Base-by-base conservation (phyloP, 768 basidiomycete genomes). In the Clitopilus hobsonii region DNA sequence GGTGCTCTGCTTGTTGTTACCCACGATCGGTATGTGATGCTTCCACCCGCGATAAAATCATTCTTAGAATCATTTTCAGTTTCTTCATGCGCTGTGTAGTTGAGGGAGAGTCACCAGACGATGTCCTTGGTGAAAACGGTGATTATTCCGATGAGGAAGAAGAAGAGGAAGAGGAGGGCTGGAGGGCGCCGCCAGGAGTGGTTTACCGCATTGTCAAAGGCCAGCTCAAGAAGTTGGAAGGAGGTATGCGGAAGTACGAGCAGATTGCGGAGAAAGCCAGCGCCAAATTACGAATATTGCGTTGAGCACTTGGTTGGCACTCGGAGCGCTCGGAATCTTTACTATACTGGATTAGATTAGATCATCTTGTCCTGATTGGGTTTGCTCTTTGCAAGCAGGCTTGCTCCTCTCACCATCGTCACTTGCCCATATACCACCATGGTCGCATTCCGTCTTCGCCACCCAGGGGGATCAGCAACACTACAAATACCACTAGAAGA, bases 391-490 rank as follows among this genome's bases (percentile, higher is more conserved):
- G n/a, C n/a, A n/a, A n/a, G n/a, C n/a, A n/a, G n/a, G n/a, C 53
- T 54, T 51, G 51, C 26, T 38, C 16, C 10, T 32, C 53, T 22
- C 18, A 18, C 45, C 27, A 16, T 22, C 16, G 27, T 45, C 29
- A 38, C 36, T 25, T 47, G 29, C 47, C 50, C 18, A 16, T 49
- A 25, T 27, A 52, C 27, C 38, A 58, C 55, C 53, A 91, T 91
- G 90, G 80, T 84, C 6, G 80, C 83, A 41, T 60, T 96, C 32
- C 86, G 94, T 23, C 74, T 98, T 2, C 82, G 94, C 57, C 88
- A 94, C 69, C 90, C 94, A 13, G 82, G 86, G 64, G 94, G 94
- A 26, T 83, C 91, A 25, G 74, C 85, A 6, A 92, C 92, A 7
- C 74, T 97, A 54, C 78, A 91, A 48, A 70, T 94, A 30, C 79